phyloP scores from a whole-genome alignment of 1,139 yeast genomes.

The Candida freyschussii region DNA sequence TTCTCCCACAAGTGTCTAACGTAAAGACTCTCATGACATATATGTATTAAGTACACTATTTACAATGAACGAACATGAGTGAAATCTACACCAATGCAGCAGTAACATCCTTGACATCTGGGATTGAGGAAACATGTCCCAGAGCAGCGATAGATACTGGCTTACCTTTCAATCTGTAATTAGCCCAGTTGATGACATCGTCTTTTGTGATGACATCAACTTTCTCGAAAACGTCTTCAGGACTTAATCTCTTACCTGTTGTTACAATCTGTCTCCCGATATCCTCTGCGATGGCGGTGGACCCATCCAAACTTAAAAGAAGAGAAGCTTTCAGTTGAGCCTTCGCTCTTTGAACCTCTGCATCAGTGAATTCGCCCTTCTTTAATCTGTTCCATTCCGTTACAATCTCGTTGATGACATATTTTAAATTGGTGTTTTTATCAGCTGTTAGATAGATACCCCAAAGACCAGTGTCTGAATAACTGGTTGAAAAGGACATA shows the following conservation, averaged over 20 bases:
- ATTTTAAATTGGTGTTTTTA: constrained; percentile 58
- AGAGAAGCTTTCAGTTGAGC: constrained; percentile 92
- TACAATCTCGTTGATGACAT: constrained; percentile 66
- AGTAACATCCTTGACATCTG: constrained; percentile 25
- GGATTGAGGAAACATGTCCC: constrained; percentile 60
- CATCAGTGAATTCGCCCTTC: constrained; percentile 68
- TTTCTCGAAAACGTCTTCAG: constrained; percentile 85
- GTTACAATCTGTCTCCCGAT: constrained; percentile 96
- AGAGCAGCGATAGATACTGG: constrained; percentile 88
- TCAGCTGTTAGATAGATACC: constrained; percentile 89
- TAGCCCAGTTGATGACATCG: constrained; percentile 88
- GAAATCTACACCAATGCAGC: no score
- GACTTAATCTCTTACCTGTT: constrained; percentile 84
- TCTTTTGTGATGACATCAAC: constrained; percentile 74
- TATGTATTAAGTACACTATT: no score
- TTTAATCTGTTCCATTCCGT: constrained; percentile 88
- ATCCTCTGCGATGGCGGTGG: constrained; percentile 96
- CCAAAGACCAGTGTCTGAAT: constrained; percentile 97
- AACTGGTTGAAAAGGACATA: constrained; percentile 95
- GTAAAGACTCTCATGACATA: no score
- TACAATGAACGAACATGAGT: no score
- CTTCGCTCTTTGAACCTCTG: constrained; percentile 90
- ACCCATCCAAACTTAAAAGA: constrained; percentile 83
- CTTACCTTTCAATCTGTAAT: constrained; percentile 67
- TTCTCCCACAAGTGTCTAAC: no score